A percentile compares a stretch with the other conserved stretches of the same genome.
These are phyloP conservation scores for Corylus avellana DNA, from an alignment of 306 rosid species.

Conservation along the genomic window DNA sequence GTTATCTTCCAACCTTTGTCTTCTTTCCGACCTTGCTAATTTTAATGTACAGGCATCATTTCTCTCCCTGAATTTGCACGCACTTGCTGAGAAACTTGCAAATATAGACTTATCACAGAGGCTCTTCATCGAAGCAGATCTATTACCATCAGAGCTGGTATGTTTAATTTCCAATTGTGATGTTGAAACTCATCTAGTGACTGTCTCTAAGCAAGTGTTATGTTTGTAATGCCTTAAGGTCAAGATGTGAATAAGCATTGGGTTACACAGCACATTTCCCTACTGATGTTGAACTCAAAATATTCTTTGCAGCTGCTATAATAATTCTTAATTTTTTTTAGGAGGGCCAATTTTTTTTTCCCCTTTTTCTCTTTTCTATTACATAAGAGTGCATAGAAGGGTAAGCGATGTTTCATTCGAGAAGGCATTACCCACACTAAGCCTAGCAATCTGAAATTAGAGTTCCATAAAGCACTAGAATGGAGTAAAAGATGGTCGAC, in stretches of 20 bases:
- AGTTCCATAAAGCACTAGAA: too few species aligned
- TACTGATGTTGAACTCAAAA: background rate
- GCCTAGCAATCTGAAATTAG: too few species aligned
- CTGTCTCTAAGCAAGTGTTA: constrained; percentile 11
- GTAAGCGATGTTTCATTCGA: too few species aligned
- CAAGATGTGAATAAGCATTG: background rate
- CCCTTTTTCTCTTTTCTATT: background rate
- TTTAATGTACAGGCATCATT: constrained; percentile 61
- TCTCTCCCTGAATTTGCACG: constrained; percentile 74
- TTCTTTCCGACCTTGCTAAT: constrained; percentile 19
- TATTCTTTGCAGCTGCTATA: background rate
- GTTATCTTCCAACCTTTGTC: constrained; percentile 15
- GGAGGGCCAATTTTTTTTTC: background rate
- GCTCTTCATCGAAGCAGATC: constrained; percentile 74
- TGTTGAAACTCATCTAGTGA: constrained; percentile 18
- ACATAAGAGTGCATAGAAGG: background rate
- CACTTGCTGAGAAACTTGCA: constrained; percentile 64
- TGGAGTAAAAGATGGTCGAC: too few species aligned
- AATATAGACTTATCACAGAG: constrained; percentile 69
- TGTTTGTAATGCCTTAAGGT: background rate
- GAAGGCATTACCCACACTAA: too few species aligned
- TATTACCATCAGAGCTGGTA: constrained; percentile 75
- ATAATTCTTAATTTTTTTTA: background rate
- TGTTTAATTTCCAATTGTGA: constrained; percentile 30
- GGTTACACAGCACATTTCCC: background rate